A percentile compares a stretch with the other conserved stretches of the same genome.
phyloP scores from a whole-genome alignment of 2,329 filamentous ascomycete genomes.

The Dothideomycetidae sp. region DNA sequence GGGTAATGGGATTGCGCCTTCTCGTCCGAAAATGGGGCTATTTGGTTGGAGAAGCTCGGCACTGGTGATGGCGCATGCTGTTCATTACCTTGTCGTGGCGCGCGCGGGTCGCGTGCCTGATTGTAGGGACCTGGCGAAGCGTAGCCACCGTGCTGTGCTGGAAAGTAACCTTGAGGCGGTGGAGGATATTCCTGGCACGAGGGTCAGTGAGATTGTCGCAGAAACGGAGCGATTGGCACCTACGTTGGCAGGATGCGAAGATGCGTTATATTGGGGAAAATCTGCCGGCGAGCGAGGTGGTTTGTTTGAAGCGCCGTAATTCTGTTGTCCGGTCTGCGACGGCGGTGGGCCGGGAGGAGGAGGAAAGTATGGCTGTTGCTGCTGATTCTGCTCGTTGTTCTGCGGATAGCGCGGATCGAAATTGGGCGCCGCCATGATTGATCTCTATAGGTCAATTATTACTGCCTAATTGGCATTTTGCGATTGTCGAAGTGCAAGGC shows the following conservation, averaged over 20 bases:
- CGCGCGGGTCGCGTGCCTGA: constrained; percentile 2
- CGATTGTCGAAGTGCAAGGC: too few relatives aligned
- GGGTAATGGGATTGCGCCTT: constrained; percentile 2
- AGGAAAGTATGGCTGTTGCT: constrained; percentile 6
- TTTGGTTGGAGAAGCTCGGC: constrained; percentile 7
- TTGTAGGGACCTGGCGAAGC: constrained; percentile 1
- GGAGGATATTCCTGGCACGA: constrained; percentile 3
- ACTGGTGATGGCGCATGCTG: constrained; percentile 5
- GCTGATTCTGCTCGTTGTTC: background rate
- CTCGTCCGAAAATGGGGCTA: constrained; percentile 7
- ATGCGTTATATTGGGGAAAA: background rate
- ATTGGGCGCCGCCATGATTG: constrained; percentile 9
- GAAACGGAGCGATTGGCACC: background rate
- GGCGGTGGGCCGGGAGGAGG: constrained; percentile 4
- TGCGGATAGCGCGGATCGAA: constrained; percentile 5
- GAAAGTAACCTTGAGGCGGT: constrained; percentile 5
- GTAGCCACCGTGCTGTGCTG: constrained; percentile 1
- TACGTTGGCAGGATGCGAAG: constrained; percentile 3
- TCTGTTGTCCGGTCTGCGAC: background rate
- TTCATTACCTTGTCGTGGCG: constrained; percentile 3
- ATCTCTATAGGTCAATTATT: too few relatives aligned
- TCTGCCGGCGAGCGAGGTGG: constrained; percentile 1
- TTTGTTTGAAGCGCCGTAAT: background rate
- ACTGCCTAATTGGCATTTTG: too few relatives aligned
- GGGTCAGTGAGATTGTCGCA: background rate